These are phyloP conservation scores for Xylariaceae sp. DNA, from an alignment of 2,329 filamentous ascomycete species.

Conservation along the genomic window DNA sequence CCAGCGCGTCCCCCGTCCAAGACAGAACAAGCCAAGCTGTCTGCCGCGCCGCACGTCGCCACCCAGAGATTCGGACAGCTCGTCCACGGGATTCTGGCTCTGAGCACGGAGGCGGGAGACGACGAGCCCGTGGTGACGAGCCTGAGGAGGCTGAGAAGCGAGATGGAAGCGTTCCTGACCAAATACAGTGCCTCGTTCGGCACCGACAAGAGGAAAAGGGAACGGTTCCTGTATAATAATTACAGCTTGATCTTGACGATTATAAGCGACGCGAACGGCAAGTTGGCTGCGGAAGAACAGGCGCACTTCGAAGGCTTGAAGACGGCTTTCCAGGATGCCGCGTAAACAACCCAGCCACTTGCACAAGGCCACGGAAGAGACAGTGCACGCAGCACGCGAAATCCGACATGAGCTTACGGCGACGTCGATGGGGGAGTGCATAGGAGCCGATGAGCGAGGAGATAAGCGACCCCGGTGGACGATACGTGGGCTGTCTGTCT, in stretches of 20 bases:
- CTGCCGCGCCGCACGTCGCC: constrained; percentile 83
- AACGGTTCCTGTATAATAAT: constrained; percentile 93
- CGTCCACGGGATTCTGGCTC: constrained; percentile 76
- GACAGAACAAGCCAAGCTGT: constrained; percentile 61
- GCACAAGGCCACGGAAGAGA: not conserved
- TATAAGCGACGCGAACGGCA: constrained; percentile 75
- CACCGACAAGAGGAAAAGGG: constrained; percentile 75
- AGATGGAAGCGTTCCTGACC: constrained; percentile 81
- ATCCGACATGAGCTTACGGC: not conserved
- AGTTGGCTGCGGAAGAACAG: constrained; percentile 74
- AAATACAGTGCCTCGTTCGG: constrained; percentile 76
- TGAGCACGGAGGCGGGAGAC: constrained; percentile 89
- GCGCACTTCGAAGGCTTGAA: constrained; percentile 73
- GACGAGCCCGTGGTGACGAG: constrained; percentile 90
- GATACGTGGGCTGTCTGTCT: not conserved
- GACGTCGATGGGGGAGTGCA: not conserved
- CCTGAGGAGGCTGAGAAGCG: constrained; percentile 72
- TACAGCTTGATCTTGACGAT: constrained; percentile 95
- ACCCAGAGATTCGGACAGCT: constrained; percentile 97
- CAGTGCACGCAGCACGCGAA: too few species aligned
- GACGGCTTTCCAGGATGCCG: constrained; percentile 56
- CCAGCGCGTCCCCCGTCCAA: constrained; percentile 50
- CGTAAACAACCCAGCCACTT: constrained; percentile 20
- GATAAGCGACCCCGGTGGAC: not conserved
- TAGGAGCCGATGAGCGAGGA: not conserved